phyloP scores from a whole-genome alignment of 2,329 filamentous ascomycete species.

The Arthrobotrys iridis region DNA sequence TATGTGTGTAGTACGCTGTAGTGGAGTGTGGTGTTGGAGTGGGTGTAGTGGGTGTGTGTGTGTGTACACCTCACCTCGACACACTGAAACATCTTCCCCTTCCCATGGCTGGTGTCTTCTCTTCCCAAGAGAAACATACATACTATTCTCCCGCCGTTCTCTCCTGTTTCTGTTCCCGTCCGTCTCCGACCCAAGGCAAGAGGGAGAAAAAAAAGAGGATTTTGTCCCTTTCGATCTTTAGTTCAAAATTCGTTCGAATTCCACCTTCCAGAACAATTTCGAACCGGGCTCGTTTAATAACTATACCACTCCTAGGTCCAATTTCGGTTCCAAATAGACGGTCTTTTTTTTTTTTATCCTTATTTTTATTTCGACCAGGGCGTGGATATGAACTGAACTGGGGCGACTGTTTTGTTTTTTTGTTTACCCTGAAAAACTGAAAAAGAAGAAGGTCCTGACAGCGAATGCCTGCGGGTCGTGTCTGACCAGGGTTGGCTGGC shows the following conservation, averaged over 20 bases:
- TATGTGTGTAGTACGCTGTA: no score
- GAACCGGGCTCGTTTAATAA: neutral
- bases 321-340: conserved; percentile 52
- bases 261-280: conserved; percentile 45
- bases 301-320: conserved; percentile 17
- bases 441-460: conserved; percentile 13
- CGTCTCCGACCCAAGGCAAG: no score
- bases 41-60: neutral
- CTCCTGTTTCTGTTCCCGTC: neutral
- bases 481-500: conserved; percentile 52
- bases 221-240: neutral
- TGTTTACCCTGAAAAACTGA: conserved; percentile 41
- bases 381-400: neutral
- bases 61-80: conserved; percentile 40
- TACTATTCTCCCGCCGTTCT: no score
- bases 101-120: neutral
- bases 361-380: no score
- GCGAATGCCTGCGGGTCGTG: conserved; percentile 49
- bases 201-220: neutral
- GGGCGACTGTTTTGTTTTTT: conserved; percentile 22
- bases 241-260: neutral
- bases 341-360: neutral
- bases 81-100: conserved; percentile 35
- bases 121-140: no score
- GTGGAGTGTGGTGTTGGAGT: neutral